These are phyloP conservation scores for Ceratocystis papillata DNA, from an alignment of 2,329 filamentous ascomycete species.

Conservation along the genomic window DNA sequence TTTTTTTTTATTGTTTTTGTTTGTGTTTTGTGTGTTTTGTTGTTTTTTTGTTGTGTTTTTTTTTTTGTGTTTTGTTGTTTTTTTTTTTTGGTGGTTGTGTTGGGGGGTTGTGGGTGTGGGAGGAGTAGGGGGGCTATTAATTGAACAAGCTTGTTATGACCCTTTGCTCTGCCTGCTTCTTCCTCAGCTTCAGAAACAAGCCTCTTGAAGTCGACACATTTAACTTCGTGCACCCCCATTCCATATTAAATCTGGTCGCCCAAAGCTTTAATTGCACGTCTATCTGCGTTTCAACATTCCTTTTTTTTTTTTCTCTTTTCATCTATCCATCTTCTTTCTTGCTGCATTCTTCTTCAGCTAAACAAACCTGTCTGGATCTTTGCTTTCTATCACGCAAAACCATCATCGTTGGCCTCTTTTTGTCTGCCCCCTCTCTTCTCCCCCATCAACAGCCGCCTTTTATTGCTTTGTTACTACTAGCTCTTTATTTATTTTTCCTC, in stretches of 20 bases:
- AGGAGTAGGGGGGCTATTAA: too few relatives aligned
- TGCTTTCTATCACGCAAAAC: slow-evolving; percentile 6
- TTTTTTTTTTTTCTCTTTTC: background rate
- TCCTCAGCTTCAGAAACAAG: background rate
- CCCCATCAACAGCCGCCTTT: slow-evolving; percentile 21
- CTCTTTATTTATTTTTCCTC: slow-evolving; percentile 14
- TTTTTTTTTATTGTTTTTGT: too few relatives aligned
- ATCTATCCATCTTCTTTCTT: background rate
- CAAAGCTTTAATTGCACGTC: background rate
- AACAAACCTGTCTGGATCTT: background rate
- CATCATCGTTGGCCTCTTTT: slow-evolving; percentile 21
- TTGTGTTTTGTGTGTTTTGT: too few relatives aligned
- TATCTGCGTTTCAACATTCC: slow-evolving; percentile 8
- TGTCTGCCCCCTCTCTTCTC: slow-evolving; percentile 11
- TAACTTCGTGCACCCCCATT: background rate
- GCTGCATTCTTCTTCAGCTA: slow-evolving; percentile 7
- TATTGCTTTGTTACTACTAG: slow-evolving; percentile 12
- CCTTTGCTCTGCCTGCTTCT: background rate
- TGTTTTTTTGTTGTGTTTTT: too few relatives aligned
- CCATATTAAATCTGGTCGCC: background rate
- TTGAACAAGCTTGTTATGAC: too few relatives aligned
- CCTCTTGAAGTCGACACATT: slow-evolving; percentile 1
- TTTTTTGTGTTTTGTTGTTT: too few relatives aligned
- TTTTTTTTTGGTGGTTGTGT: too few relatives aligned
- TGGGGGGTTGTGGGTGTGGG: too few relatives aligned